phyloP scores from a whole-genome alignment of 2,329 filamentous ascomycete species.

The Verticillium albo-atrum region DNA sequence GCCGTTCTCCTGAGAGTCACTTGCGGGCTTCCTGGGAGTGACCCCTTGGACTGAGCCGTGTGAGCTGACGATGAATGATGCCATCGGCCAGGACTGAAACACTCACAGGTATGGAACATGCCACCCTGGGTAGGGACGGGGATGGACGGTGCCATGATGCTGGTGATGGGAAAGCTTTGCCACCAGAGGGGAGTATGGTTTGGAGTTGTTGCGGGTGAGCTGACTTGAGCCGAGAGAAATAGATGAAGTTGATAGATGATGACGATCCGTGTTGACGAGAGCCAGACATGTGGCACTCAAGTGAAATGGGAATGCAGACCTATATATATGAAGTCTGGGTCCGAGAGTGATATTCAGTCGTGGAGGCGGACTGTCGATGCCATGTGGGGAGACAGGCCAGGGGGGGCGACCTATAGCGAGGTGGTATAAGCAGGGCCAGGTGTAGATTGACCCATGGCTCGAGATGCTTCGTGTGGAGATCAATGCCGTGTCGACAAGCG shows the following conservation, averaged over 20 bases:
- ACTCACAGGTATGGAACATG: conserved; percentile 15
- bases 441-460: neutral
- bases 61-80: neutral
- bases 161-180: neutral
- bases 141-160: conserved; percentile 11
- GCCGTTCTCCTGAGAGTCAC: conserved; percentile 18
- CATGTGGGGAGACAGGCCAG: neutral
- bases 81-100: neutral
- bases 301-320: neutral
- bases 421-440: neutral
- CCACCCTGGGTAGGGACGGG: conserved; percentile 12
- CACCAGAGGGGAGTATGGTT: neutral
- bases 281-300: neutral
- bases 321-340: neutral
- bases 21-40: conserved; percentile 12
- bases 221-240: neutral
- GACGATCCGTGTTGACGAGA: neutral
- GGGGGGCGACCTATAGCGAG: neutral
- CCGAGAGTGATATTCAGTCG: neutral
- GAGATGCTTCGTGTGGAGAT: neutral
- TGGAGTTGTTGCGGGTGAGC: neutral
- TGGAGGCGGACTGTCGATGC: neutral
- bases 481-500: neutral
- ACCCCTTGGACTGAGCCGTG: conserved; percentile 10
- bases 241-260: neutral